Evolutionary conservation across 2,329 filamentous ascomycete genomes (phyloP).

Genomic region (Botryotinia globosa): DNA sequence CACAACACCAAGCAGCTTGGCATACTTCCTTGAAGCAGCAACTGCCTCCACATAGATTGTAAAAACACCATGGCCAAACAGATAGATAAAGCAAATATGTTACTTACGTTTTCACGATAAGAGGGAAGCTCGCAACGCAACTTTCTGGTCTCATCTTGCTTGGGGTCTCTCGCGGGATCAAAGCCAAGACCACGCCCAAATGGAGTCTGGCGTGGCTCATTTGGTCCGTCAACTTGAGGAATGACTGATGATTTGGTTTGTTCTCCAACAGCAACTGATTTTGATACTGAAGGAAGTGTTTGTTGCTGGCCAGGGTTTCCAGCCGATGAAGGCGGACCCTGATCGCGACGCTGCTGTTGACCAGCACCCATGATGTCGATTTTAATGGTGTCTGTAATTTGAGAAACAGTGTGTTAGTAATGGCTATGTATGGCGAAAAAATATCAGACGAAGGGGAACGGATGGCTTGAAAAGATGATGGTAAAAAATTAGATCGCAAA

Average conservation of each 20-base stretch:
- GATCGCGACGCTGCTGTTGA: not conserved
- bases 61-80: not conserved
- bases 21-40: slow-evolving; percentile 12
- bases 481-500: not conserved
- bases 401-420: not conserved
- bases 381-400: not conserved
- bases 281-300: not conserved
- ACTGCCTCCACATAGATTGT: too few relatives aligned
- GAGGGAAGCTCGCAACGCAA: slow-evolving; percentile 50
- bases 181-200: slow-evolving; percentile 40
- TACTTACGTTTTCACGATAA: slow-evolving; percentile 18
- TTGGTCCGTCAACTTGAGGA: slow-evolving; percentile 11
- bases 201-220: slow-evolving; percentile 21
- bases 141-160: slow-evolving; percentile 33
- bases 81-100: not conserved
- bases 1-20: not conserved
- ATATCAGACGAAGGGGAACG: not conserved
- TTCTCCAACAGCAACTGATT: not conserved
- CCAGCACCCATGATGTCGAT: slow-evolving; percentile 11
- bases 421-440: not conserved
- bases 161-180: slow-evolving; percentile 43
- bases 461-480: not conserved
- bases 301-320: slow-evolving; percentile 3
- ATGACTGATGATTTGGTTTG: not conserved
- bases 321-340: not conserved